phyloP scores from a whole-genome alignment of 495 filamentous ascomycete species.

The Penicillium canariense region DNA sequence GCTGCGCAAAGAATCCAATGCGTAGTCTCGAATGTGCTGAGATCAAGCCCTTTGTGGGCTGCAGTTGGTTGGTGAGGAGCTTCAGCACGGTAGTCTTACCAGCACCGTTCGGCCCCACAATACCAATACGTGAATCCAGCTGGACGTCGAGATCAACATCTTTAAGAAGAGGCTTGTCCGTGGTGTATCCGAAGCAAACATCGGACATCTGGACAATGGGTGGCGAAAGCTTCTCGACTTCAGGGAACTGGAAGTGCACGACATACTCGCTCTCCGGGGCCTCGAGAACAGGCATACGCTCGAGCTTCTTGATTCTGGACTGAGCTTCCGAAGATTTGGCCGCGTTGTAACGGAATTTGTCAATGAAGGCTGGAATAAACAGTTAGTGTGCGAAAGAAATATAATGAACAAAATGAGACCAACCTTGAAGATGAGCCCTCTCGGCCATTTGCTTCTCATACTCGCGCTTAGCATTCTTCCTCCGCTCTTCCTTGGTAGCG shows the following conservation, averaged over 20 bases:
- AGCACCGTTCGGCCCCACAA: slow-evolving; percentile 97
- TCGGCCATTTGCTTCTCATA: slow-evolving; percentile 98
- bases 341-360: slow-evolving; percentile 99
- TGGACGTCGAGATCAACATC: slow-evolving; percentile 95
- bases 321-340: slow-evolving; percentile 98
- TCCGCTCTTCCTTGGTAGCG: slow-evolving; percentile 92
- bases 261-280: slow-evolving; percentile 91
- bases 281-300: slow-evolving; percentile 91
- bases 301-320: slow-evolving; percentile 97
- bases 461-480: slow-evolving; percentile 94
- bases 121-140: slow-evolving; percentile 96
- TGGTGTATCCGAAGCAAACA: slow-evolving; percentile 86
- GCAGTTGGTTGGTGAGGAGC: slow-evolving; percentile 83
- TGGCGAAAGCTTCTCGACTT: slow-evolving; percentile 94
- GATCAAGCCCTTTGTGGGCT: slow-evolving; percentile 75
- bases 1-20: slow-evolving; percentile 96
- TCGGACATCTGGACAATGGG: slow-evolving; percentile 97
- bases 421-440: slow-evolving; percentile 78
- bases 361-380: slow-evolving; percentile 76
- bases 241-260: slow-evolving; percentile 96
- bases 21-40: slow-evolving; percentile 83
- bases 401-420: slow-evolving; percentile 5
- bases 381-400: slow-evolving; percentile 8
- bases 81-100: slow-evolving; percentile 98
- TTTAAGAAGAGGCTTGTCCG: slow-evolving; percentile 73